phyloP scores from a whole-genome alignment of 768 basidiomycete genomes.

The Lyophyllum shimeji region DNA sequence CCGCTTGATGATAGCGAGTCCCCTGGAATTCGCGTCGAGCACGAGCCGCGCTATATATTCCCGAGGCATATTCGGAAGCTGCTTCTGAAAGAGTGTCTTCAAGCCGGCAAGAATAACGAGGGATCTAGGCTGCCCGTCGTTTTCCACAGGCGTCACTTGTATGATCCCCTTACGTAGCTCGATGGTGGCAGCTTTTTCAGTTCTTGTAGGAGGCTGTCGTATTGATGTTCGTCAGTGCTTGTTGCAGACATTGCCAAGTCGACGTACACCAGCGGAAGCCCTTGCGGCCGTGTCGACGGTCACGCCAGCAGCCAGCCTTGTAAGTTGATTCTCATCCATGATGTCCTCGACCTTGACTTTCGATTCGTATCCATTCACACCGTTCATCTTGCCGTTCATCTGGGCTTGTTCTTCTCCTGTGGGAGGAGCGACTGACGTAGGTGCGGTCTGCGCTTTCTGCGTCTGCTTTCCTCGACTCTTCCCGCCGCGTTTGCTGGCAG shows the following conservation, averaged over 20 bases:
- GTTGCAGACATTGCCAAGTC: neutral
- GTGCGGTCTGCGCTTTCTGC: slow-evolving; percentile 58
- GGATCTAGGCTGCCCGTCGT: slow-evolving; percentile 74
- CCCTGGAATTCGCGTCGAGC: slow-evolving; percentile 89
- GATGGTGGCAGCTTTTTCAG: slow-evolving; percentile 76
- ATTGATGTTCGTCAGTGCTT: neutral
- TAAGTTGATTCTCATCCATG: slow-evolving; percentile 76
- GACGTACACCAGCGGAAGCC: slow-evolving; percentile 46
- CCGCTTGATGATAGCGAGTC: slow-evolving; percentile 90
- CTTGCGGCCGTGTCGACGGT: slow-evolving; percentile 64
- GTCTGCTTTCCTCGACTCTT: slow-evolving; percentile 60
- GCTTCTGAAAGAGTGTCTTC: slow-evolving; percentile 95
- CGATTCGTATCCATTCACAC: slow-evolving; percentile 43
- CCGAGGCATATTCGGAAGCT: slow-evolving; percentile 97
- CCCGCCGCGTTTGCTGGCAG: slow-evolving; percentile 24
- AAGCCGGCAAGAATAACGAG: slow-evolving; percentile 89
- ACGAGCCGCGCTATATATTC: slow-evolving; percentile 98
- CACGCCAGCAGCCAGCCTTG: slow-evolving; percentile 76
- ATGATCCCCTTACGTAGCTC: slow-evolving; percentile 86
- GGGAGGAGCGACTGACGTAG: slow-evolving; percentile 41
- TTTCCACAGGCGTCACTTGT: slow-evolving; percentile 79
- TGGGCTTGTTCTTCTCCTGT: slow-evolving; percentile 36
- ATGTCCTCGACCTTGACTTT: slow-evolving; percentile 75
- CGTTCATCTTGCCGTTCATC: slow-evolving; percentile 42
- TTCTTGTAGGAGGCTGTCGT: slow-evolving; percentile 48